Evolutionary conservation across 345 rosid genomes (phyloP).

Genomic region (Eucalyptus camaldulensis): DNA sequence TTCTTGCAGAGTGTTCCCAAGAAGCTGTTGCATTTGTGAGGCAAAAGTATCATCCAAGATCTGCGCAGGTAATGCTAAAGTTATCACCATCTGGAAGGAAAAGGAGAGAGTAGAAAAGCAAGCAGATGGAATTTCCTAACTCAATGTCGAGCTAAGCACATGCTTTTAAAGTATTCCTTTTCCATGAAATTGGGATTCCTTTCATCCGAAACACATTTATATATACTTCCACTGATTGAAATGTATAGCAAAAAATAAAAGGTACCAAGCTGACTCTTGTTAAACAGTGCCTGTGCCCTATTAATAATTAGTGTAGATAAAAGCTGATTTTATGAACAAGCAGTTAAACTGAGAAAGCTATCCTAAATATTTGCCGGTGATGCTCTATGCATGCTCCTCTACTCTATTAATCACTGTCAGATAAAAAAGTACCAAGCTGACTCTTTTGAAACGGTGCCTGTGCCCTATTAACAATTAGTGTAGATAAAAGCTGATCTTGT

Average conservation of each 20-base stretch:
- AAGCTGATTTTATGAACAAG: not conserved
- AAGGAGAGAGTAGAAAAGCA: not conserved
- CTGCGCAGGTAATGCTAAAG: conserved; percentile 24
- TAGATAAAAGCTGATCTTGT: not conserved
- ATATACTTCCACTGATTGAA: not conserved
- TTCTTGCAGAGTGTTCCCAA: conserved; percentile 71
- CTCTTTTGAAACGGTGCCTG: not conserved
- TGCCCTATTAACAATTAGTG: not conserved
- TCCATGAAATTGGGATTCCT: not conserved
- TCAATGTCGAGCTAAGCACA: not conserved
- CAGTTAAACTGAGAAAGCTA: not conserved
- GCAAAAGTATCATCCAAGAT: conserved; percentile 88
- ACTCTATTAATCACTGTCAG: not conserved
- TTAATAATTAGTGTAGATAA: not conserved
- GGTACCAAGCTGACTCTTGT: not conserved
- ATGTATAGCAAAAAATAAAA: not conserved
- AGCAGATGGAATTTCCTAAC: not conserved
- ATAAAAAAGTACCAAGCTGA: not conserved
- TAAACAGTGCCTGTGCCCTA: not conserved
- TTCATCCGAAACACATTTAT: not conserved
- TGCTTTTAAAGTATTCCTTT: not conserved
- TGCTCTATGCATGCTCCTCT: not conserved
- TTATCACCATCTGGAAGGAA: not conserved
- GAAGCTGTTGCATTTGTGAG: conserved; percentile 89
- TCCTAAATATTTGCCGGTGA: not conserved